Base-by-base conservation (phyloP, 129 eudicot species). In the Apium graveolens region DNA sequence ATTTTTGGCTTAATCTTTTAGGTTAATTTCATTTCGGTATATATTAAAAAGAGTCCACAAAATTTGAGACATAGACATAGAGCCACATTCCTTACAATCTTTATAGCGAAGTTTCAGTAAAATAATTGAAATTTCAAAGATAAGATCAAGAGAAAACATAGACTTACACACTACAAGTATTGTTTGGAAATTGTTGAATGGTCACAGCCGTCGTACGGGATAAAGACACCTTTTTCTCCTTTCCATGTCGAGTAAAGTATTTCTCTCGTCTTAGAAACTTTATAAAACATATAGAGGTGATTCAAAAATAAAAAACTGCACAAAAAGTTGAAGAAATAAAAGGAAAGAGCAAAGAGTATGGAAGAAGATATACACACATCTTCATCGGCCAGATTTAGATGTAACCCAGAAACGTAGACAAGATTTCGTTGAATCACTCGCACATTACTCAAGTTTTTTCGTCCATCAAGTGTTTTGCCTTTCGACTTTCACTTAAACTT, bases 151-250 rank as follows among this genome's bases (percentile, higher is more conserved):
- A 69, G 68, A 3, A 49, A 31, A 57, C 34, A 55, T 35, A 29
- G 66, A 88, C 92, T 88, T 84, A 88, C 92, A 88, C 88, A 78
- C 92, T 86, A 80, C 89, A 88, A 76, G 90, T 86, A 73, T 76
- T 80, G 75, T 86, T 88, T 48, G 90, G 79, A 84, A 86, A 88
- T 60, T 88, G 90, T 49, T 88, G 92, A 53, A 88, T 83, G 27
- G 85, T 78, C 38, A 90, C 92, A 71, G 81, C 86, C 60, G 90
- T 82, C 53, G 90, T 88, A 35, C 92, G 88, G 48, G 92, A 88
- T 77, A 88, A 84, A 42, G 90, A 88, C 41, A 84, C 88, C 89
- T 88, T 88, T 55, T 80, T 76, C 29, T 82, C 90, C 86, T 88
- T 88, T 27, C 92, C 92, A 78, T 88, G 86, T 84, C 82, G 92